These are phyloP conservation scores for Paulownia fortunei DNA, from an alignment of 257 asterid species.

Conservation along the genomic window DNA sequence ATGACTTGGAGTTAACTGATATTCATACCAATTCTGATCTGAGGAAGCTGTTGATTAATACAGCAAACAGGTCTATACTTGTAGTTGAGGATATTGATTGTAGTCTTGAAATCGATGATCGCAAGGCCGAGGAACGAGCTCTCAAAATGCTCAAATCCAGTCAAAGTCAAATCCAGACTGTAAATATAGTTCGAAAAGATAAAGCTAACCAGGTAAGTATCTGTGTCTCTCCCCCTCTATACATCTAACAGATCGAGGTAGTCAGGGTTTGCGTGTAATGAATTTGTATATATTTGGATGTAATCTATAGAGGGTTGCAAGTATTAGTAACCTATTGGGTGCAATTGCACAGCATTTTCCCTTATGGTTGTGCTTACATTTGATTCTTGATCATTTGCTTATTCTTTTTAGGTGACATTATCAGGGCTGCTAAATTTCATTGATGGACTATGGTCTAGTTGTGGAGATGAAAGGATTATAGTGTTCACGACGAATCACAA, in stretches of 20 bases:
- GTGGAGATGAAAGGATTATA: constrained; percentile 56
- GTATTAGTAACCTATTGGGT: no score
- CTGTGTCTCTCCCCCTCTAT: not conserved
- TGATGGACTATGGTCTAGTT: constrained; percentile 61
- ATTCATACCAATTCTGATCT: constrained; percentile 43
- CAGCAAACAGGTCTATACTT: constrained; percentile 47
- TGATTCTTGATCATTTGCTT: not conserved
- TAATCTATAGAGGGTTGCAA: no score
- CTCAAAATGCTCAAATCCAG: constrained; percentile 39
- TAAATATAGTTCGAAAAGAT: constrained; percentile 41
- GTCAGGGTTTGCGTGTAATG: no score
- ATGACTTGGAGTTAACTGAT: constrained; percentile 55
- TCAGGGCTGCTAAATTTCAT: constrained; percentile 57
- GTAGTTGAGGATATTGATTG: constrained; percentile 63
- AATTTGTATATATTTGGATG: no score
- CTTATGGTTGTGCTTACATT: no score
- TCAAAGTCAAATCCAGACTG: constrained; percentile 43
- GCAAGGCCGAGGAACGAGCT: constrained; percentile 46
- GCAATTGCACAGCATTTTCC: no score
- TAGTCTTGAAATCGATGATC: constrained; percentile 40
- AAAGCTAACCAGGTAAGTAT: constrained; percentile 39
- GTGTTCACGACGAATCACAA: constrained; percentile 50
- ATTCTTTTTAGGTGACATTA: constrained; percentile 33
- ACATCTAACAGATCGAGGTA: no score
- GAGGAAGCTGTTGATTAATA: constrained; percentile 46